Percentiles rank a stretch among this genome's conserved stretches.
These are phyloP conservation scores for Cercospora nicotianae DNA, from an alignment of 2,329 filamentous ascomycete species.

Conservation along the genomic window DNA sequence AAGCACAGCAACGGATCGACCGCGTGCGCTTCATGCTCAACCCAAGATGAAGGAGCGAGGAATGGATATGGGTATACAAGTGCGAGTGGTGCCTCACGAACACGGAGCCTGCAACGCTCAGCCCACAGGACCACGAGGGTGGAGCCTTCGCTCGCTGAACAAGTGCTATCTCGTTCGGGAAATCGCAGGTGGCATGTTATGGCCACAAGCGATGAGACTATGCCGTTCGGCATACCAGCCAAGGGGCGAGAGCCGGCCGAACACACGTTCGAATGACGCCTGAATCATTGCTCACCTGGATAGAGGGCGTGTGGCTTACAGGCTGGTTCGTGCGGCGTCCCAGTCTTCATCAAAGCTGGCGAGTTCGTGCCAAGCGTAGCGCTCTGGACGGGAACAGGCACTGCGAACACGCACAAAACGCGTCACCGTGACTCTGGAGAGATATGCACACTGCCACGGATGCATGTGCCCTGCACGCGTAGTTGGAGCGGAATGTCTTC, in stretches of 20 bases:
- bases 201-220: not conserved
- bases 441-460: not conserved
- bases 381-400: not conserved
- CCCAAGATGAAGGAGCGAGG: constrained; percentile 31
- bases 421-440: not conserved
- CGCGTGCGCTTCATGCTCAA: constrained; percentile 64
- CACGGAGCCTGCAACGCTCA: not conserved
- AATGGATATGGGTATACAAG: not conserved
- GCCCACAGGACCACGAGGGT: not conserved
- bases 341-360: not conserved
- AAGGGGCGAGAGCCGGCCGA: not conserved
- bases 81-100: not conserved
- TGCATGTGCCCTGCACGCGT: not conserved
- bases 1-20: constrained; percentile 69
- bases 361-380: not conserved
- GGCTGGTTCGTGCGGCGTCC: not conserved
- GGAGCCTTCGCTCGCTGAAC: not conserved
- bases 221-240: not conserved
- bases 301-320: not conserved
- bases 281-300: not conserved
- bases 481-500: not conserved
- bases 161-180: not conserved
- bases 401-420: not conserved
- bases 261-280: not conserved
- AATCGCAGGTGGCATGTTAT: not conserved